These are phyloP conservation scores for Xerocomus cyaneibrunnescens DNA, from an alignment of 1,284 basidiomycete species.

Conservation along the genomic window DNA sequence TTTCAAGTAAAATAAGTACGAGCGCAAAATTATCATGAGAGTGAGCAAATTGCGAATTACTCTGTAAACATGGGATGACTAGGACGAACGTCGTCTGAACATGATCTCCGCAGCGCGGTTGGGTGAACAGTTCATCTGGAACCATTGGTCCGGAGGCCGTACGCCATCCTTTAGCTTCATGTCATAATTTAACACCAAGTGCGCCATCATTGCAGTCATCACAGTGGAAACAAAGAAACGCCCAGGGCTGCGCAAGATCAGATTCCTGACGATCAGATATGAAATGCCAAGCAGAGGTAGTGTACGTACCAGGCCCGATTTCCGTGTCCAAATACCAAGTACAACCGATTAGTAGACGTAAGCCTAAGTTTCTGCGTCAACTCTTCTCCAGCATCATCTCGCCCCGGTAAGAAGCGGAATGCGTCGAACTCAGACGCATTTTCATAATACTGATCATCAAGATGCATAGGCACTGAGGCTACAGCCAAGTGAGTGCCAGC, in stretches of 20 bases:
- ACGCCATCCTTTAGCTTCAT: conserved; percentile 37
- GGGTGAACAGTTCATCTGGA: conserved; percentile 36
- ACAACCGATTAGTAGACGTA: conserved; percentile 35
- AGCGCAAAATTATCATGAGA: conserved; percentile 13
- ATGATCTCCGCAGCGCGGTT: conserved; percentile 32
- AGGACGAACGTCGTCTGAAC: conserved; percentile 31
- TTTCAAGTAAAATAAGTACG: conserved; percentile 10
- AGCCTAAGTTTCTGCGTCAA: conserved; percentile 24
- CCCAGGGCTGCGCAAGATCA: conserved; percentile 33
- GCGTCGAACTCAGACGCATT: conserved; percentile 37
- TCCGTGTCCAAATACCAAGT: conserved; percentile 44
- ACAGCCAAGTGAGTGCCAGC: conserved; percentile 37
- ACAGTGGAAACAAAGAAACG: conserved; percentile 39
- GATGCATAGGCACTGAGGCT: conserved; percentile 36
- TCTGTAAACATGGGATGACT: conserved; percentile 6
- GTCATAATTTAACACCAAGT: conserved; percentile 39
- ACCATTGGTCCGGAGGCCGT: conserved; percentile 40
- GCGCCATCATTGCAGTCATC: conserved; percentile 38
- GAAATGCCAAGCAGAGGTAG: not conserved
- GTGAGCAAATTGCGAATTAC: conserved; percentile 12
- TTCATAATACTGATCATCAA: conserved; percentile 36
- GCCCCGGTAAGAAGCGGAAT: conserved; percentile 38
- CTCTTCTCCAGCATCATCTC: conserved; percentile 19
- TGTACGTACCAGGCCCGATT: conserved; percentile 42
- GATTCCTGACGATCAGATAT: conserved; percentile 2